Percentiles rank a stretch among this genome's conserved stretches.
Conservation (phyloP, 2,329 filamentous ascomycete genomes). For the Claviceps sp. region DNA sequence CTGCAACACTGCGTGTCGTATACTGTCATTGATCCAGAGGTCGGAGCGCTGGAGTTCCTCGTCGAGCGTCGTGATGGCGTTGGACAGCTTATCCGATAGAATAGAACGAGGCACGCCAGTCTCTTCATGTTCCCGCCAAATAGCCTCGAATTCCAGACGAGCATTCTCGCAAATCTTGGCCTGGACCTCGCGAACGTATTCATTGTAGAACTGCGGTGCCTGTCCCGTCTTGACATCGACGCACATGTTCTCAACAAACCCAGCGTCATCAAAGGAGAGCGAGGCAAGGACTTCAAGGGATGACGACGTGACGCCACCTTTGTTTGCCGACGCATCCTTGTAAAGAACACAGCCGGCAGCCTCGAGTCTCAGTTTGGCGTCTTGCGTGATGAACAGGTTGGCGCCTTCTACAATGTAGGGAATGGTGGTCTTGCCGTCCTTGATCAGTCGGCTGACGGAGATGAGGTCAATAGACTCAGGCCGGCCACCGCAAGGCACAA, state of each 20-base stretch:
- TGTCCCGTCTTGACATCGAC: conserved; percentile 52
- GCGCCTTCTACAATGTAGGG: conserved; percentile 97
- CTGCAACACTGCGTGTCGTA: conserved; percentile 63
- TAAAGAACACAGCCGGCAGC: conserved; percentile 88
- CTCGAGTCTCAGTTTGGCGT: conserved; percentile 90
- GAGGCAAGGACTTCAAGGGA: conserved; percentile 92
- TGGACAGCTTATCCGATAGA: conserved; percentile 80
- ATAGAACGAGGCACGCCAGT: conserved; percentile 70
- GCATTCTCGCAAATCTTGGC: conserved; percentile 84
- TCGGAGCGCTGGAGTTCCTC: conserved; percentile 91
- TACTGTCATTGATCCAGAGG: conserved; percentile 71
- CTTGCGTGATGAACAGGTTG: conserved; percentile 97
- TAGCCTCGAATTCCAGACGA: conserved; percentile 87
- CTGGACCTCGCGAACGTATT: conserved; percentile 87
- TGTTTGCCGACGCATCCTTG: conserved; percentile 98
- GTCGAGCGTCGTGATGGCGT: conserved; percentile 90
- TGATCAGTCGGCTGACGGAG: conserved; percentile 76
- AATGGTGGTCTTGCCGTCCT: conserved; percentile 73
- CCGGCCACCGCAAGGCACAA: conserved; percentile 91
- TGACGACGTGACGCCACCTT: conserved; percentile 94
- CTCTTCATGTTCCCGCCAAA: conserved; percentile 85
- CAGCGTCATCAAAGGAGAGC: conserved; percentile 80
- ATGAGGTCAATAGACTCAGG: conserved; percentile 93
- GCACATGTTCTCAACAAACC: conserved; percentile 92
- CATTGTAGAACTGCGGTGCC: conserved; percentile 79